A percentile compares a stretch with the other conserved stretches of the same genome.
phyloP scores from a whole-genome alignment of 169 alveolate genomes.

The Plasmodium relictum region DNA sequence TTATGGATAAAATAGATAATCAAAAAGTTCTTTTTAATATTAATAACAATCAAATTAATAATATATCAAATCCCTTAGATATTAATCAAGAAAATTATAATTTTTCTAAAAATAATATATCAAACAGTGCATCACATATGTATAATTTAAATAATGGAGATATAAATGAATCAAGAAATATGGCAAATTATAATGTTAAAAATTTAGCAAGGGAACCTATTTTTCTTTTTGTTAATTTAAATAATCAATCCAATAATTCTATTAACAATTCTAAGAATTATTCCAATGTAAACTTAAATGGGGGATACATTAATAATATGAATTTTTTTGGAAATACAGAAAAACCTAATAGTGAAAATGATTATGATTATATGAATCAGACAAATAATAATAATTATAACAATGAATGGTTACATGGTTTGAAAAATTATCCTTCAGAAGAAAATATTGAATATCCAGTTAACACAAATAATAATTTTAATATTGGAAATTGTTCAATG shows the following conservation, averaged over 20 bases:
- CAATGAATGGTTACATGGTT: conserved; percentile 1
- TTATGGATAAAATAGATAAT: conserved; percentile 3
- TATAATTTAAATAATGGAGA: conserved; percentile 4
- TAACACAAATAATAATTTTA: conserved; percentile 1
- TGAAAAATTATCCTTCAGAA: conserved; percentile 11
- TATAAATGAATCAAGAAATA: not conserved
- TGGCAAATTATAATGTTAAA: not conserved
- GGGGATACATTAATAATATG: conserved; percentile 1
- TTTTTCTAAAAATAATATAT: not conserved
- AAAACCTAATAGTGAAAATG: not conserved
- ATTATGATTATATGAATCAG: not conserved
- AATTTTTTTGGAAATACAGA: not conserved
- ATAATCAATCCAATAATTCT: conserved; percentile 6
- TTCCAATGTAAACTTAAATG: not conserved
- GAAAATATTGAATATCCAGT: conserved; percentile 9
- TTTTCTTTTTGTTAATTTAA: not conserved
- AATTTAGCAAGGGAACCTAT: not conserved
- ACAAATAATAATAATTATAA: not conserved
- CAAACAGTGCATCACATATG: not conserved
- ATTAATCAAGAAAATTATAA: not conserved
- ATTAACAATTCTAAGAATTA: not conserved
- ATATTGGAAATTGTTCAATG: conserved; percentile 9
- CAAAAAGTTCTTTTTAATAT: not conserved
- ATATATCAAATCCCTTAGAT: not conserved
- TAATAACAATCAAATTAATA: not conserved